phyloP scores from a whole-genome alignment of 2,329 filamentous ascomycete species.

The Penicillium griseofulvum region DNA sequence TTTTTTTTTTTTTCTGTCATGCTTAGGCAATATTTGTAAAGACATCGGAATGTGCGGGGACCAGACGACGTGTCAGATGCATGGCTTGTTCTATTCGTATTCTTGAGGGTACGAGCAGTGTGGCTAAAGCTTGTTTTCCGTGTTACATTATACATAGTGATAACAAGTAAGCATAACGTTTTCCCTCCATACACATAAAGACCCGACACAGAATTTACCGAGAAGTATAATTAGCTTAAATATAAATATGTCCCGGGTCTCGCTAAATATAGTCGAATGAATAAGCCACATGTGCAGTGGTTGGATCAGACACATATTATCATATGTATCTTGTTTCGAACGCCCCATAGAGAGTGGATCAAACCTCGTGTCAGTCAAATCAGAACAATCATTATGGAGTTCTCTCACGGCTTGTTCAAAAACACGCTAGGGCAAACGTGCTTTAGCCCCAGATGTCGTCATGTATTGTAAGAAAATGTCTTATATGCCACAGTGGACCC shows the following conservation, averaged over 20 bases:
- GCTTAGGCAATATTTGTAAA: background rate
- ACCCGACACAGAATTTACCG: background rate
- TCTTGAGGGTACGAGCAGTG: background rate
- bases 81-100: background rate
- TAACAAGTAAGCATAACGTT: background rate
- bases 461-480: background rate
- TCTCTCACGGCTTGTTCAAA: background rate
- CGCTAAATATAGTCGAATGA: slow-evolving; percentile 1
- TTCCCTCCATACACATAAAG: background rate
- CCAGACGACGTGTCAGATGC: background rate
- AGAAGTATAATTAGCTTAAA: background rate
- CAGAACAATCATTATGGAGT: background rate
- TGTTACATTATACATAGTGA: background rate
- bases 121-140: background rate
- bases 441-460: background rate
- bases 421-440: background rate
- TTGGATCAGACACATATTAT: background rate
- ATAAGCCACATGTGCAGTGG: background rate
- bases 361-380: background rate
- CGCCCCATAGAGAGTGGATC: background rate
- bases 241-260: background rate
- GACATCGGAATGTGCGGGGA: background rate
- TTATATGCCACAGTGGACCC: background rate
- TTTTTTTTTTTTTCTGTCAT: background rate
- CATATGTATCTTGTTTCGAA: background rate